Evolutionary conservation across 345 rosid species (phyloP).

Genomic region (Abelmoschus esculentus): DNA sequence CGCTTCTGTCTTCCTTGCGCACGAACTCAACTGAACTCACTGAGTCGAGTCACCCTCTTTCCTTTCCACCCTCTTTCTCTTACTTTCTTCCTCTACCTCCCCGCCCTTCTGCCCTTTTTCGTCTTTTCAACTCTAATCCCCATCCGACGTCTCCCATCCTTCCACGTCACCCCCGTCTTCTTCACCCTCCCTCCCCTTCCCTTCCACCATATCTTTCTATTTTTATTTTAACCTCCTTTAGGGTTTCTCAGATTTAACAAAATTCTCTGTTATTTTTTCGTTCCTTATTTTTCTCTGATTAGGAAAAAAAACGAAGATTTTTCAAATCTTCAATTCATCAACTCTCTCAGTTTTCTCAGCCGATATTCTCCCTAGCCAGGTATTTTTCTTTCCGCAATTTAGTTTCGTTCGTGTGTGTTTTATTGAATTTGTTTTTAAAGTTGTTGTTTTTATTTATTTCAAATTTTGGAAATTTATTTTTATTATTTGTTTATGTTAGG

Average conservation of each 20-base stretch:
- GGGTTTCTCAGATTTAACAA: slow-evolving; percentile 50
- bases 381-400: not conserved
- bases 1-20: not conserved
- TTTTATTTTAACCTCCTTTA: slow-evolving; percentile 24
- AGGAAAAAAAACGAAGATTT: not conserved
- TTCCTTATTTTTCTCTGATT: not conserved
- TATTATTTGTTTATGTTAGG: slow-evolving; percentile 1
- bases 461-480: slow-evolving; percentile 14
- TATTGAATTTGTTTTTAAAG: not conserved
- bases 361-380: not conserved
- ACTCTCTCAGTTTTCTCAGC: slow-evolving; percentile 3
- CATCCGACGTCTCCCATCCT: slow-evolving; percentile 50
- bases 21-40: slow-evolving; percentile 4
- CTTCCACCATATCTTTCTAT: slow-evolving; percentile 18
- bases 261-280: not conserved
- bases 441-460: slow-evolving; percentile 8
- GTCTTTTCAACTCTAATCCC: slow-evolving; percentile 41
- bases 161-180: slow-evolving; percentile 93
- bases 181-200: slow-evolving; percentile 29
- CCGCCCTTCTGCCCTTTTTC: slow-evolving; percentile 40
- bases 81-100: slow-evolving; percentile 15
- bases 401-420: not conserved
- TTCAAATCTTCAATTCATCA: slow-evolving; percentile 13
- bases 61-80: slow-evolving; percentile 14
- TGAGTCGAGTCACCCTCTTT: slow-evolving; percentile 19